A percentile compares a stretch with the other conserved stretches of the same genome.
Evolutionary conservation across 192 early-diverging fungal species (phyloP).

Genomic region (Podila clonocystis): DNA sequence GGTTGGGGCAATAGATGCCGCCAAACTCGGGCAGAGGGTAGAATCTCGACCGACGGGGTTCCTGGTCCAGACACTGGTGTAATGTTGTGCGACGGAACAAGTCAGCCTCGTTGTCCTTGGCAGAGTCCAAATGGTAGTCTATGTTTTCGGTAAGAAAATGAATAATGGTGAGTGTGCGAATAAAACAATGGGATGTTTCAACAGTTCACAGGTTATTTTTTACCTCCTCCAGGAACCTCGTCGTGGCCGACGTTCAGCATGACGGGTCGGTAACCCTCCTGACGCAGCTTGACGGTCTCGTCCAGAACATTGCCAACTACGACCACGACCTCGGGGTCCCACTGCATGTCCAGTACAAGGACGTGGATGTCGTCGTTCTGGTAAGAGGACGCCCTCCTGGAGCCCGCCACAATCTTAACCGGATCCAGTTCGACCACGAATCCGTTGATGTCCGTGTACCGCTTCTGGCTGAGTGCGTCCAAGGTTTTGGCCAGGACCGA

Average conservation of each 20-base stretch:
- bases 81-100: constrained; percentile 55
- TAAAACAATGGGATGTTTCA: too few species aligned
- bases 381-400: constrained; percentile 31
- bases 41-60: constrained; percentile 39
- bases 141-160: not conserved
- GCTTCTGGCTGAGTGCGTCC: constrained; percentile 20
- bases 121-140: constrained; percentile 43
- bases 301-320: constrained; percentile 48
- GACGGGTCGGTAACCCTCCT: constrained; percentile 46
- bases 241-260: constrained; percentile 47
- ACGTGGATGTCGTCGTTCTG: constrained; percentile 48
- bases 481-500: constrained; percentile 37
- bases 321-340: constrained; percentile 46
- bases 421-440: constrained; percentile 46
- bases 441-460: constrained; percentile 38
- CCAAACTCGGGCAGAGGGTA: constrained; percentile 48
- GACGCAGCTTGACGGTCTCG: constrained; percentile 35
- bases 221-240: constrained; percentile 38
- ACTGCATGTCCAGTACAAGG: constrained; percentile 45
- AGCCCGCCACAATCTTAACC: constrained; percentile 36
- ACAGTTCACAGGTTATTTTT: too few species aligned
- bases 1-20: constrained; percentile 57
- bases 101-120: constrained; percentile 49
- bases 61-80: constrained; percentile 54
- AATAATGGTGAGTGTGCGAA: not conserved